These are phyloP conservation scores for Saksenaea oblongispora DNA, from an alignment of 371 early-diverging fungal genomes.

Conservation along the genomic window DNA sequence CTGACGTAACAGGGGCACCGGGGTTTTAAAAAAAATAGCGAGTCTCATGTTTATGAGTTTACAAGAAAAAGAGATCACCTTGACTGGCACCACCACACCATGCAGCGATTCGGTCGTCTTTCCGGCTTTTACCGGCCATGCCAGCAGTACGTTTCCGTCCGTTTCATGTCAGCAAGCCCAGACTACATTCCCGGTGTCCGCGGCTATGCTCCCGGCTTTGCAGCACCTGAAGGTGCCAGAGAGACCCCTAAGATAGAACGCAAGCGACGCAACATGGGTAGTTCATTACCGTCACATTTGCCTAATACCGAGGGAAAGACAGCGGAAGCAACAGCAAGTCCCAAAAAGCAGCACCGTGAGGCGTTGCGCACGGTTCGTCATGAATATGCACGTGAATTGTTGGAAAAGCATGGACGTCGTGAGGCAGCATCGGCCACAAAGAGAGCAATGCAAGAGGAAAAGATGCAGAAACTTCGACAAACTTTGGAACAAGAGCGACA, in stretches of 20 bases:
- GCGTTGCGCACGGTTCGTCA: conserved; percentile 36
- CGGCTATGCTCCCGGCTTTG: conserved; percentile 44
- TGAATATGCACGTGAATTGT: conserved; percentile 45
- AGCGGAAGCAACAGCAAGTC: conserved; percentile 14
- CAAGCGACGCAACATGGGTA: conserved; percentile 29
- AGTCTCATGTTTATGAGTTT: too few species aligned
- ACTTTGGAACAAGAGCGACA: conserved; percentile 23
- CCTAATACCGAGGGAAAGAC: conserved; percentile 9
- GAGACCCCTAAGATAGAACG: conserved; percentile 23
- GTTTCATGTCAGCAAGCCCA: neutral
- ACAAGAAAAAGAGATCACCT: neutral
- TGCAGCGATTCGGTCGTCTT: conserved; percentile 1
- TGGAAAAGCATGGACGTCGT: conserved; percentile 38
- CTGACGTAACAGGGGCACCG: too few species aligned
- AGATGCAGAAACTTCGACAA: conserved; percentile 12
- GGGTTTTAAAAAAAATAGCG: too few species aligned
- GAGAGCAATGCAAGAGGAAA: conserved; percentile 16
- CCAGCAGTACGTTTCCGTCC: neutral
- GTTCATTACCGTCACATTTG: conserved; percentile 41
- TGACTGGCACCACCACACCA: neutral
- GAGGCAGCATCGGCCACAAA: conserved; percentile 31
- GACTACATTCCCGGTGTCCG: conserved; percentile 26
- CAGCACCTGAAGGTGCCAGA: conserved; percentile 41
- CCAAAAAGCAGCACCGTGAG: conserved; percentile 37
- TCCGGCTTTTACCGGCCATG: neutral